Base-by-base conservation (phyloP, 2,329 filamentous ascomycete species). In the Neophaeococcomyces aloes region DNA sequence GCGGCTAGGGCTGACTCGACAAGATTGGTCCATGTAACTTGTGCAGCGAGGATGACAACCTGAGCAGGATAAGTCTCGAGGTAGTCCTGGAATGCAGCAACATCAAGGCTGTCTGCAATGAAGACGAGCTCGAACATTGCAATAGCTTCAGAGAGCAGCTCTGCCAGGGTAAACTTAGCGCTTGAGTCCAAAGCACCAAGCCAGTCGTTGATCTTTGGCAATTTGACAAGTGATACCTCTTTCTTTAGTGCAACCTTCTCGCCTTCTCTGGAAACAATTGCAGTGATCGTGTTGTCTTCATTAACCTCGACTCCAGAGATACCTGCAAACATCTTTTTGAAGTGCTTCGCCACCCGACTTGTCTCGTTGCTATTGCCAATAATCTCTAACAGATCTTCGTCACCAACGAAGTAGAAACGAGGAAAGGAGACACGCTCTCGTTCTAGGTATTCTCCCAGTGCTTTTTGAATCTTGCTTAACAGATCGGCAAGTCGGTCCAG, bases 291-390 rank as follows among this genome's bases (percentile, higher is more conserved):
- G 19, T 80, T 78, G 56, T 95, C 85, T 43, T 96, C 87, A 53
- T 94, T 86, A 71, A 95, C 89, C 32, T 88, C 71, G 29, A 98
- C 75, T 3, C 91, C 91, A 3, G 83, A 89, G 37, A 98, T 73
- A 49, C 91, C 91, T 51, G 93, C 91, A 70, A 99, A 99, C 91
- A 99, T 99, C 72, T 99, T 99, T 63, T 94, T 89, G 71, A 99
- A 87, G 68, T 99, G 93, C 63, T 98, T 98, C 31, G 91, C 86
- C 53, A 98, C 93, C 43, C 91, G 87, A 48, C 91, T 69, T 7
- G 89, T 94, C 59, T 99, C 91, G 58, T 95, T 95, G 67, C 89
- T 96, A 64, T 99, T 99, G 60, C 91, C 91, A 52, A 99, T 99
- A 67, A 99, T 99, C 64, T 99, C 91, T 18, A 99, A 74, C 45